Conservation (phyloP, 225 moss, liverwort and hornwort species). For the Ulota crispa region DNA sequence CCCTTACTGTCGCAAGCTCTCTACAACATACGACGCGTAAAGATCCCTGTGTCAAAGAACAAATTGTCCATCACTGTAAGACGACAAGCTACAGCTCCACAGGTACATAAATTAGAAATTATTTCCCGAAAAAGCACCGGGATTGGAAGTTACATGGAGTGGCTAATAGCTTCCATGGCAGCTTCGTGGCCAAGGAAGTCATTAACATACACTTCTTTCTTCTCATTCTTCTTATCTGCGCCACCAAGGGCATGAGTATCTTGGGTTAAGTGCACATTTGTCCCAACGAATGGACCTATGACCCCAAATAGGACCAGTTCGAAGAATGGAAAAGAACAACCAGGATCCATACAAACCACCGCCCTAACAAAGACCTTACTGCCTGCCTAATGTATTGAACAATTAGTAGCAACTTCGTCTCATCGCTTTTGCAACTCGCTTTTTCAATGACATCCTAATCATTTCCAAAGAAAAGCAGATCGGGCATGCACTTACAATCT, state of each 20-base stretch:
- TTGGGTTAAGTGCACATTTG: neutral
- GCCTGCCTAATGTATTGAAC: neutral
- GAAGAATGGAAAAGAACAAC: too few species aligned
- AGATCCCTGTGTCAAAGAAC: conserved; percentile 62
- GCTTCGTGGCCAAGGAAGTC: conserved; percentile 70
- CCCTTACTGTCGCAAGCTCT: conserved; percentile 76
- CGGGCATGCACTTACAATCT: conserved; percentile 54
- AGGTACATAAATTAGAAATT: neutral
- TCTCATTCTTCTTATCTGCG: conserved; percentile 91
- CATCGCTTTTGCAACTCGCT: neutral
- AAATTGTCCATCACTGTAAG: neutral
- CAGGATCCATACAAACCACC: neutral
- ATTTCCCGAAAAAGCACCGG: neutral
- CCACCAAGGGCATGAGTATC: neutral
- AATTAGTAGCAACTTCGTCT: neutral
- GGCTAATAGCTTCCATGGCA: conserved; percentile 71
- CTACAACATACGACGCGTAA: conserved; percentile 84
- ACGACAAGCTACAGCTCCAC: neutral
- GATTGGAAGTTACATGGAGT: conserved; percentile 61
- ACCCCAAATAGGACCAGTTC: neutral
- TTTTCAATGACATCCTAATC: neutral
- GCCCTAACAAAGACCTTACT: neutral
- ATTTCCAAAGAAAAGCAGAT: neutral
- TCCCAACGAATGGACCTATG: neutral
- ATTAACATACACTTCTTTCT: conserved; percentile 71